Evolutionary conservation across 2,329 filamentous ascomycete species (phyloP), one percentile per base, ranked within the genome.

Genomic region (Trichoderma koningii): DNA sequence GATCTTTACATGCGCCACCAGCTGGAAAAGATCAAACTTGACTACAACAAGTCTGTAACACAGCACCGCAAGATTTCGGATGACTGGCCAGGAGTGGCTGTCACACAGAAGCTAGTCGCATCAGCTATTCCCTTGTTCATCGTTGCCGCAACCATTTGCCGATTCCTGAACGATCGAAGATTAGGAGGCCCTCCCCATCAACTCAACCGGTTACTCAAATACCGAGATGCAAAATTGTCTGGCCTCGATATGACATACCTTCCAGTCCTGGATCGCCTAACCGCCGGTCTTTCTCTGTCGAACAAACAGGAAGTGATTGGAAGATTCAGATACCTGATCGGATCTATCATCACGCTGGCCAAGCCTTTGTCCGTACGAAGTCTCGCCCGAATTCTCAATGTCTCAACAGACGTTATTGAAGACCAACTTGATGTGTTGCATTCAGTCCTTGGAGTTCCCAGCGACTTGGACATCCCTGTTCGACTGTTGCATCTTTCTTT

Each of bases 401-500:
- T 74, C 9, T 5, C 55, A 2, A 23, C 56, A 14, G 52, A 60
- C 2, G 61, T 7, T 7, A 62, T 79, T 9, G 53, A 68, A 7
- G 23, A 57, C 9, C 69, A 63, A 12, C 66, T 77, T 12, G 64
- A 73, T 12, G 42, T 67, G 3, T 73, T 79, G 9, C 74, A 78
- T 64, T 76, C 77, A 0, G 73, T 79, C 7, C 65, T 80, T 0
- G 68, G 68, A n/a, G 66, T 79, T 6, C 75, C 76, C 0, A 56
- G 56, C 3, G 47, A 69, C 9, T 1, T 63, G 5, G 51, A 67
- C 0, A 42, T 53, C 3, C 75, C 76, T 0, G 62, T 79, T 5
- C 69, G 71, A 26, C 66, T 75, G 2, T 69, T 77, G 2, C 77
- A 80, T 57, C 66, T 76, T 17, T 79, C 78, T 0, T 80, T 80